Evolutionary conservation across 2,329 filamentous ascomycete species (phyloP), one percentile per base, ranked within the genome.

Genomic region (Fusarium guadeloupense): DNA sequence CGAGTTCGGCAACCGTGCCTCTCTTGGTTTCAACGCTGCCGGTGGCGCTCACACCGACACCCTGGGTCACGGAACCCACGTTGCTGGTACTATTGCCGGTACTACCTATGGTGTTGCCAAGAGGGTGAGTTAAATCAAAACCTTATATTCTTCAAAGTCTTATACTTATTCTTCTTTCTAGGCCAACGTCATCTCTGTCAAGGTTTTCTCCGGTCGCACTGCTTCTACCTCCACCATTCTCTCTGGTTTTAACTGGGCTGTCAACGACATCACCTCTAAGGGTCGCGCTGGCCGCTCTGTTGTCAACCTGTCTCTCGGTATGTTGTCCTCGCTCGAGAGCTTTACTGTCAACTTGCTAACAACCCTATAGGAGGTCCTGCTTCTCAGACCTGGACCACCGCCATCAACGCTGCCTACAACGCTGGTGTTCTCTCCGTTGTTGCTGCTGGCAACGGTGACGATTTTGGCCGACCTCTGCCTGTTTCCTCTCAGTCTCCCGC

Each of bases 1-100:
- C 28, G 78, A 85, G 70, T 85, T 83, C 62, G 75, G 79, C 60
- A 79, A 77, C 43, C 79, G 80, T 30, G 80, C 77, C 26, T 72
- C 72, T 47, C 76, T 73, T 53, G 71, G 76, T 17, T 72, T 68
- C 66, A 79, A 78, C 74, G 77, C 70, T 43, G 74, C 66, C 23
- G 64, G 69, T 23, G 71, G 68, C n/a, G 47, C 68, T 14, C 72
- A 75, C 16, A 59, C 55, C 1, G 76, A 79, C 48, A 71, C 69
- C 20, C 63, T 74, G 16, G 77, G 77, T 14, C 78, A 80, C 68
- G 78, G 77, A 33, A 80, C 78, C 4, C 78, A 80, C 66, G 76
- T 78, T 10, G 74, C 78, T 1, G 78, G 76, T 33, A 78, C 69
- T 17, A 74, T 76, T 10, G 77, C 70, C 12, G 73, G 75, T 9